These are phyloP conservation scores for Penicillium occitanis DNA, from an alignment of 2,329 filamentous ascomycete genomes.

Conservation along the genomic window DNA sequence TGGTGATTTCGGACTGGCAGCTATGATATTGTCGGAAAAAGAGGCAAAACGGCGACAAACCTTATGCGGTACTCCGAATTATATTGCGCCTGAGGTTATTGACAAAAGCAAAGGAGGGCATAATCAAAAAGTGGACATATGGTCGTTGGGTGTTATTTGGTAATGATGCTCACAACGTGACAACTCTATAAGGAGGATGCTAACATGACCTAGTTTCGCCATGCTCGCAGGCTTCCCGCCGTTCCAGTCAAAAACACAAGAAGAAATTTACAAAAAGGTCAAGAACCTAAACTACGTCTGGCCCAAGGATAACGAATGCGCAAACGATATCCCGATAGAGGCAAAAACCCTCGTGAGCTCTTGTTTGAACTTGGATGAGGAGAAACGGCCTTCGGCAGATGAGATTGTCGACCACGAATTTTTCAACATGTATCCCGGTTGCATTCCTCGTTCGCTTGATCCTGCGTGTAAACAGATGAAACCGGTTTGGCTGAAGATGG, in stretches of 20 bases:
- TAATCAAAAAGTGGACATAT: conserved; percentile 96
- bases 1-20: conserved; percentile 93
- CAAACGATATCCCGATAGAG: conserved; percentile 50
- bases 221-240: conserved; percentile 96
- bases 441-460: conserved; percentile 47
- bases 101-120: conserved; percentile 93
- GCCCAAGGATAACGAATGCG: conserved; percentile 46
- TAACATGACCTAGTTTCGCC: conserved; percentile 64
- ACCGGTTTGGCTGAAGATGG: conserved; percentile 45
- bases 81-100: conserved; percentile 94
- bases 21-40: conserved; percentile 83
- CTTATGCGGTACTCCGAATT: conserved; percentile 95
- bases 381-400: conserved; percentile 51
- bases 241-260: conserved; percentile 73
- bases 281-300: conserved; percentile 50
- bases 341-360: conserved; percentile 50
- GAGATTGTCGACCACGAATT: conserved; percentile 52
- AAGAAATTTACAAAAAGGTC: conserved; percentile 54
- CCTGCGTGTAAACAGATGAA: conserved; percentile 39
- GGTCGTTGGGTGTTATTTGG: conserved; percentile 97
- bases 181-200: conserved; percentile 4
- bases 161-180: conserved; percentile 41
- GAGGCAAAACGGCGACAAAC: conserved; percentile 87
- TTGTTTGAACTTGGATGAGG: conserved; percentile 50
- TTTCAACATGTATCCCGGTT: conserved; percentile 52